phyloP scores from a whole-genome alignment of 73 alveolate genomes.

The Stentor coeruleus region DNA sequence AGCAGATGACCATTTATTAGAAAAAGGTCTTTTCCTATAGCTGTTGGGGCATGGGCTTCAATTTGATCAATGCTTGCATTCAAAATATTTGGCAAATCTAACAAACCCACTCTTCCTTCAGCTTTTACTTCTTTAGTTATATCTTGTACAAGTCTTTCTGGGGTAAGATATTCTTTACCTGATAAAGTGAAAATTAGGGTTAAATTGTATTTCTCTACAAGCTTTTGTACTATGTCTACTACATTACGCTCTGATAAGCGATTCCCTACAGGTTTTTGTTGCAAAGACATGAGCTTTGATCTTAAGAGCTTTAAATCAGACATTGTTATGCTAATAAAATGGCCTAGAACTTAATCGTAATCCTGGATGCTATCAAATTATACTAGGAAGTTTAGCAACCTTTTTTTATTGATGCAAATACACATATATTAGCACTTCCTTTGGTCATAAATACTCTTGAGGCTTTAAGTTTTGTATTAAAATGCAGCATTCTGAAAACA shows the following conservation, averaged over 20 bases:
- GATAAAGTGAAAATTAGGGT: neutral
- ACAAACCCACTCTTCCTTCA: neutral
- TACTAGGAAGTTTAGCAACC: neutral
- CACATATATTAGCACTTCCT: neutral
- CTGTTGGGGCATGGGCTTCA: neutral
- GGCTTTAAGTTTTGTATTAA: neutral
- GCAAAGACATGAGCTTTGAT: neutral
- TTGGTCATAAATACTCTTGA: neutral
- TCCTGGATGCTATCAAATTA: neutral
- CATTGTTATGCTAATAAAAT: slow-evolving; percentile 11
- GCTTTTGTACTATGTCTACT: slow-evolving; percentile 7
- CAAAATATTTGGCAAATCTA: neutral
- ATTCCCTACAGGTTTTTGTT: slow-evolving; percentile 4
- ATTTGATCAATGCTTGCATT: neutral
- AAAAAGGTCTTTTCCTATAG: neutral
- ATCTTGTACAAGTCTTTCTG: slow-evolving; percentile 14
- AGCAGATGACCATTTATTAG: neutral
- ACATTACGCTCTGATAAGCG: slow-evolving; percentile 1
- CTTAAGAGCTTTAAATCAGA: neutral
- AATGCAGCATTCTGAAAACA: neutral
- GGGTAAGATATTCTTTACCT: slow-evolving; percentile 16
- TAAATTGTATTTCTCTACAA: neutral
- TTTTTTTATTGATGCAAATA: neutral
- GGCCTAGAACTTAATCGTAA: neutral
- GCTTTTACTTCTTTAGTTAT: neutral